phyloP scores from a whole-genome alignment of 306 rosid genomes.

The Sphenostylis stenocarpa region DNA sequence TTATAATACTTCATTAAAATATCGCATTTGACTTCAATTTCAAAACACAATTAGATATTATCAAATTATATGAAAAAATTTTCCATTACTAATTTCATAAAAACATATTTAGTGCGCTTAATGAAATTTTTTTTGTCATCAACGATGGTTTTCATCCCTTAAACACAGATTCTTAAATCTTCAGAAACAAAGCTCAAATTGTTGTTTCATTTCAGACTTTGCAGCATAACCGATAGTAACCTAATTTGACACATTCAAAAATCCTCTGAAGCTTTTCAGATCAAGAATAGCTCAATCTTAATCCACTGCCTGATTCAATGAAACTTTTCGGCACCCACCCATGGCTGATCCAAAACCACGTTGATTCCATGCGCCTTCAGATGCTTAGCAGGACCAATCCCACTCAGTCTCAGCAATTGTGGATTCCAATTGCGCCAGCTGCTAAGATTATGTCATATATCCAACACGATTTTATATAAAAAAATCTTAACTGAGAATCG shows the following conservation, averaged over 20 bases:
- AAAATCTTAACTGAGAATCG: too few species aligned
- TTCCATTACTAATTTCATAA: too few species aligned
- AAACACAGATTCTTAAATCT: constrained; percentile 58
- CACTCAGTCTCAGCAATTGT: constrained; percentile 68
- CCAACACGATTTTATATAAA: too few species aligned
- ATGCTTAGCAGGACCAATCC: constrained; percentile 66
- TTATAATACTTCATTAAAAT: too few species aligned
- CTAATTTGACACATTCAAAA: constrained; percentile 45
- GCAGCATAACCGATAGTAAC: constrained; percentile 34
- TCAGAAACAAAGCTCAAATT: constrained; percentile 30
- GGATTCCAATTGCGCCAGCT: constrained; percentile 83
- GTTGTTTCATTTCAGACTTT: neutral
- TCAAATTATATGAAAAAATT: too few species aligned
- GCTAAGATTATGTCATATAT: constrained; percentile 63
- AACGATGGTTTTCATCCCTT: constrained; percentile 67
- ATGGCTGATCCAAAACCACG: constrained; percentile 56
- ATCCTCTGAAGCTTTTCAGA: constrained; percentile 38
- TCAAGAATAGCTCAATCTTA: constrained; percentile 42
- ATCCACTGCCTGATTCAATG: constrained; percentile 68
- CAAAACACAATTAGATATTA: too few species aligned
- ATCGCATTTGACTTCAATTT: too few species aligned
- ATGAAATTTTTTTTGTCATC: too few species aligned
- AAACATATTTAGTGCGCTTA: too few species aligned
- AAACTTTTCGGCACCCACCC: constrained; percentile 64
- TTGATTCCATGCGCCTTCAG: constrained; percentile 56